These are phyloP conservation scores for Orbilia brochopaga DNA, from an alignment of 2,329 filamentous ascomycete genomes.

Conservation along the genomic window DNA sequence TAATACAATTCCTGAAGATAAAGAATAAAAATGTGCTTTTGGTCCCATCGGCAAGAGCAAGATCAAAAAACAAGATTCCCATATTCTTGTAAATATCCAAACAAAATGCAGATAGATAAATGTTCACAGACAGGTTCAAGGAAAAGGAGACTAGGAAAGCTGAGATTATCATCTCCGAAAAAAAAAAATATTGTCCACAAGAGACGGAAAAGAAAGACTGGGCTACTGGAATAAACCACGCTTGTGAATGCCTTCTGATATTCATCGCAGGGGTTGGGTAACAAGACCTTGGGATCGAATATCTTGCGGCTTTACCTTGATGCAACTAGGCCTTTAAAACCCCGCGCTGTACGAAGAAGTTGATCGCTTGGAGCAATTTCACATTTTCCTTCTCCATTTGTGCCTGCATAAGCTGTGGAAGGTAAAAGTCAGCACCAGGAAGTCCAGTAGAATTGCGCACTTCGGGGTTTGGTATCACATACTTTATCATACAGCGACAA, in stretches of 20 bases:
- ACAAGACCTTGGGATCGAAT: not conserved
- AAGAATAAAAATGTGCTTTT: slow-evolving; percentile 8
- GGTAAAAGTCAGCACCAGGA: slow-evolving; percentile 12
- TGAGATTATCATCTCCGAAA: not conserved
- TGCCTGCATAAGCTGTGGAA: slow-evolving; percentile 38
- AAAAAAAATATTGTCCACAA: not conserved
- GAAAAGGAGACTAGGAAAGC: not conserved
- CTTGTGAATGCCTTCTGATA: too few relatives aligned
- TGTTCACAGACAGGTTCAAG: not conserved
- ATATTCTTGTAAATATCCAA: not conserved
- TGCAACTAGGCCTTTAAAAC: slow-evolving; percentile 33
- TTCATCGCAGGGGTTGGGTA: too few relatives aligned
- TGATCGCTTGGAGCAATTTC: slow-evolving; percentile 44
- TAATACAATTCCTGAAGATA: slow-evolving; percentile 41
- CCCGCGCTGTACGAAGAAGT: slow-evolving; percentile 44
- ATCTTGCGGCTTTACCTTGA: not conserved
- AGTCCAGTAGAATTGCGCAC: not conserved
- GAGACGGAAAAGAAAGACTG: not conserved
- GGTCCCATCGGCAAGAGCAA: not conserved
- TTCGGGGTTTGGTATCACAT: slow-evolving; percentile 5
- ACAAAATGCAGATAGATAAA: not conserved
- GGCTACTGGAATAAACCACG: not conserved
- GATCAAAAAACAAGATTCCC: not conserved
- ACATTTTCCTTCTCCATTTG: slow-evolving; percentile 50
- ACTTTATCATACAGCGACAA: slow-evolving; percentile 46